Base-by-base conservation (phyloP, 2,329 filamentous ascomycete species). In the Mycosphaerelloides madeirae region DNA sequence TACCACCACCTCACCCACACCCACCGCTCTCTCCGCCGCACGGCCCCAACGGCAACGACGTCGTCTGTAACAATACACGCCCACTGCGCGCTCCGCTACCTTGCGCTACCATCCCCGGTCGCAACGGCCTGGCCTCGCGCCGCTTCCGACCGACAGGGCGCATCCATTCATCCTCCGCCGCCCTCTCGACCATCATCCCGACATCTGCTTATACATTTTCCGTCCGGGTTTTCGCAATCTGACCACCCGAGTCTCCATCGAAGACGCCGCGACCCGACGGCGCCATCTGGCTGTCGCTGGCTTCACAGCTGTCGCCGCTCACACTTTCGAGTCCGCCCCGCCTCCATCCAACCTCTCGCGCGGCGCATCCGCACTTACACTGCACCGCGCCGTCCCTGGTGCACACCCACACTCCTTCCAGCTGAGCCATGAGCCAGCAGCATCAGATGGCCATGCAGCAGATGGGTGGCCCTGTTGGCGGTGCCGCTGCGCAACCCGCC, bases 391-490 rank as follows among this genome's bases (percentile, higher is more conserved):
- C 22, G 22, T 25, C 22, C 22, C 22, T 25, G 22, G 22, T 25
- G 22, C 22, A 25, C 22, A 25, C 5, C 22, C 5, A 25, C 22
- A 25, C 22, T 9, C 22, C 22, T 25, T 9, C 5, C 6, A 25
- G 22, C 55, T 50, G 50, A 47, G 57, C 50, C 59, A 78, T 78
- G 75, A 77, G 74, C 63, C 71, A 83, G 79, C 73, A 73, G 67
- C 71, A 76, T 58, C 74, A 78, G 62, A 85, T 88, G 81, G 73
- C 77, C 65, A 73, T 73, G 61, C 82, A 80, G 49, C 79, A 81
- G 41, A 80, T 60, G 43, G 57, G 57, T 38, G 54, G 52, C 16
- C 48, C 52, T 25, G 54, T 84, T 49, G 82, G 81, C 55, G 77
- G 76, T 54, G 75, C 76, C 28, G 78, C 81, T 36, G 51, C 48